These are phyloP conservation scores for Erythrobasidium hasegawianum DNA, from an alignment of 1,284 basidiomycete species.

Conservation along the genomic window DNA sequence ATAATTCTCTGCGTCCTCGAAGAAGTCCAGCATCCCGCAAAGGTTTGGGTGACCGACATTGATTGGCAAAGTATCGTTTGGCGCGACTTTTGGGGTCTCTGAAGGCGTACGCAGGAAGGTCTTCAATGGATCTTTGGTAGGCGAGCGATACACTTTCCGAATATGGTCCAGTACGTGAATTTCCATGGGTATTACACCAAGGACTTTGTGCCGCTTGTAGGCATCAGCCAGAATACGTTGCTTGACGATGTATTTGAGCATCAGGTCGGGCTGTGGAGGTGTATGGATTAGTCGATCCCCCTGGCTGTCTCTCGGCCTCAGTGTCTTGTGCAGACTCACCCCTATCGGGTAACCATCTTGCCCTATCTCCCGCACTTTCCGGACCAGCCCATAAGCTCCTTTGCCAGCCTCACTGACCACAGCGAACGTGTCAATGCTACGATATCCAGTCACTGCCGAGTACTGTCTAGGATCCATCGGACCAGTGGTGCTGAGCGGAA, in stretches of 20 bases:
- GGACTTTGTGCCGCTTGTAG: constrained; percentile 93
- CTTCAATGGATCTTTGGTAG: constrained; percentile 43
- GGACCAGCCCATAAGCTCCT: constrained; percentile 96
- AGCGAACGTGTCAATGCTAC: constrained; percentile 70
- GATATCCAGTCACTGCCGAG: constrained; percentile 40
- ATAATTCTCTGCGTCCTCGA: constrained; percentile 95
- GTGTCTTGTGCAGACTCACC: no score
- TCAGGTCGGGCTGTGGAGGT: constrained; percentile 56
- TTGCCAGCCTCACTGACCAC: constrained; percentile 84
- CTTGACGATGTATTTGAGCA: constrained; percentile 98
- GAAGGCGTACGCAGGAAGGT: background rate
- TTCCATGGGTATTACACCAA: constrained; percentile 97
- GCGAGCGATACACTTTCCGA: constrained; percentile 66
- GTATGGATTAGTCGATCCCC: background rate
- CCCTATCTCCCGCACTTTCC: constrained; percentile 75
- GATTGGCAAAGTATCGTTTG: background rate
- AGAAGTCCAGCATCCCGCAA: constrained; percentile 91
- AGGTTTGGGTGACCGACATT: constrained; percentile 79
- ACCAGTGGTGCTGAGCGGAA: constrained; percentile 34
- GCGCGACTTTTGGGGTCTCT: background rate
- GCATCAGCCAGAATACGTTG: constrained; percentile 96
- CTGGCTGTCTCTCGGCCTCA: no score
- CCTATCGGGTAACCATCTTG: constrained; percentile 67
- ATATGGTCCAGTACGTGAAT: constrained; percentile 90
- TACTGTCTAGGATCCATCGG: constrained; percentile 43